These are phyloP conservation scores for Chaetoceros tenuissimus DNA, from an alignment of 108 stramenopile genomes.

Conservation along the genomic window DNA sequence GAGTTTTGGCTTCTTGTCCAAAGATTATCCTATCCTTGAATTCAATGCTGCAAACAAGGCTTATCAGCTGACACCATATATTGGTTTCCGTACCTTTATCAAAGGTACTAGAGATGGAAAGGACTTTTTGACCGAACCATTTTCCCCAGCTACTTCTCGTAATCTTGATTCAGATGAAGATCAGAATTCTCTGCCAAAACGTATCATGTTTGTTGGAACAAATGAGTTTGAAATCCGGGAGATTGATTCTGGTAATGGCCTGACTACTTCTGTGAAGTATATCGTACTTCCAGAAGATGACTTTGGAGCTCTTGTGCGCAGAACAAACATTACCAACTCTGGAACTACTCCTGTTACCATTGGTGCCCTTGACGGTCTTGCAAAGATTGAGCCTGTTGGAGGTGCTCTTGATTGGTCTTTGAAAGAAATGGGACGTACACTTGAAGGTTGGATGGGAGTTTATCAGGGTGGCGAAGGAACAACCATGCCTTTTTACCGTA, in stretches of 20 bases:
- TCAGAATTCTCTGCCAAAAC: conserved; percentile 56
- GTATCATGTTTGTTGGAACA: conserved; percentile 85
- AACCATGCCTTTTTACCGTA: conserved; percentile 86
- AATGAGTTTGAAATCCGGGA: conserved; percentile 91
- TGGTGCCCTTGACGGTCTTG: conserved; percentile 81
- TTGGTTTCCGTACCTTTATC: conserved; percentile 92
- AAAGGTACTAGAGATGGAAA: conserved; percentile 55
- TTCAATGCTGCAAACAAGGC: conserved; percentile 95
- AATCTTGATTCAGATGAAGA: conserved; percentile 39
- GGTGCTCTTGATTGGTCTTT: conserved; percentile 71
- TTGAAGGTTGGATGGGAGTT: conserved; percentile 96
- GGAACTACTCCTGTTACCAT: conserved; percentile 50
- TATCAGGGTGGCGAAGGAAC: conserved; percentile 77
- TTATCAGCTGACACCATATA: conserved; percentile 83
- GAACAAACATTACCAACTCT: conserved; percentile 79
- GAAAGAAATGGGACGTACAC: conserved; percentile 89
- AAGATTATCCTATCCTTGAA: conserved; percentile 86
- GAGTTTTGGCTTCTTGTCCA: conserved; percentile 79
- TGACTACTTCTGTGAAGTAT: conserved; percentile 79
- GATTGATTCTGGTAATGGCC: conserved; percentile 55
- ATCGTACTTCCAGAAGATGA: conserved; percentile 83
- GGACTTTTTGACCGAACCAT: conserved; percentile 70
- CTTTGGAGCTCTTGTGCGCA: conserved; percentile 80
- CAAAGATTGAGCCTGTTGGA: conserved; percentile 82
- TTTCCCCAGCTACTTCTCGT: conserved; percentile 44